Base-by-base conservation (phyloP, 2,329 filamentous ascomycete species). In the Colletotrichum zoysiae region DNA sequence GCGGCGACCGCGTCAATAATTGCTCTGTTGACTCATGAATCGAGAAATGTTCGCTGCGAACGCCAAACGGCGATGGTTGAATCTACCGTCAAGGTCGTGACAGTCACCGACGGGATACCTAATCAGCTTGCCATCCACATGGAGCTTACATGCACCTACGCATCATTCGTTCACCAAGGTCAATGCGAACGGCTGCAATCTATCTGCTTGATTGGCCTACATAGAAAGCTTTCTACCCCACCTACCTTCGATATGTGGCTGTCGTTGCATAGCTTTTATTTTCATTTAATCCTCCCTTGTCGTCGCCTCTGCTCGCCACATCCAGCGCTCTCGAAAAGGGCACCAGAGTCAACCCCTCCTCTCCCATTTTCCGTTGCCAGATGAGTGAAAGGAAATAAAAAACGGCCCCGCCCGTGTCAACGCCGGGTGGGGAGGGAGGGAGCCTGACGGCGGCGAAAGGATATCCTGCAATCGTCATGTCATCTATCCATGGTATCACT, bases 401-500 rank as follows among this genome's bases (percentile, higher is more conserved):
- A 42, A 61, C 42, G 56, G 50, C 62, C 67, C 57, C 40, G 59
- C 60, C 59, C 64, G 50, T 66, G 60, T 71, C 70, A 67, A 67
- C 33, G 50, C 61, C 68, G 62, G 58, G 44, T 18, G 42, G 69
- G 65, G 64, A 61, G 62, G 57, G 8, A 3, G 69, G 65, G 65
- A 58, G 61, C 57, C 67, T 26, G 35, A 63, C 20, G 48, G 56
- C 35, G 67, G 67, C 50, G 61, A 71, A 71, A 71, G 56, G 61
- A 62, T 70, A 71, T 73, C 70, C 70, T 73, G 70, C 70, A 73
- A 71, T 73, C 70, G 64, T 73, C 70, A 73, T 59, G 67, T 73
- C 70, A 62, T 73, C 70, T 73, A 73, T 73, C 70, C 67, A 72
- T 73, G 70, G 70, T 73, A 73, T 73, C 70, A 73, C 70, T 73